These are phyloP conservation scores for Sicyos edulis DNA, from an alignment of 306 rosid species.

Conservation along the genomic window DNA sequence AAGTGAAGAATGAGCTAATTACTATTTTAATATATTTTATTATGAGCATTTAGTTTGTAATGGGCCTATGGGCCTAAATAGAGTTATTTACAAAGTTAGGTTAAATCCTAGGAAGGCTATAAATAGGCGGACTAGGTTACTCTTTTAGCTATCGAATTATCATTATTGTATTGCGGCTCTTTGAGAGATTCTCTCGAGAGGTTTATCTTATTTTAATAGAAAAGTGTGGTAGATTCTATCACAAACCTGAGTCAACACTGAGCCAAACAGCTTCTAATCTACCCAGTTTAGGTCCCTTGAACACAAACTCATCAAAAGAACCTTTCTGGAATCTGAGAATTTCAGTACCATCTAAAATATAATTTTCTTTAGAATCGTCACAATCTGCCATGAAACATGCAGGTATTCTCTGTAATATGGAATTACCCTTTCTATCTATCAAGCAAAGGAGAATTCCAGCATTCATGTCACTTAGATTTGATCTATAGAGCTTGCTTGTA, in stretches of 20 bases:
- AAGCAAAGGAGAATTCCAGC: slow-evolving; percentile 76
- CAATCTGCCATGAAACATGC: slow-evolving; percentile 37
- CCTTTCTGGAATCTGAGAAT: slow-evolving; percentile 63
- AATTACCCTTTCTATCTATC: slow-evolving; percentile 60
- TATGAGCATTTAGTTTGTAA: no score
- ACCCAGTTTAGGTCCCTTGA: slow-evolving; percentile 64
- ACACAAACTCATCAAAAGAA: slow-evolving; percentile 61
- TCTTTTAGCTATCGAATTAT: no score
- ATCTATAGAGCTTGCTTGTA: slow-evolving; percentile 64
- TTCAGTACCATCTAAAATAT: slow-evolving; percentile 26
- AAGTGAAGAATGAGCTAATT: no score
- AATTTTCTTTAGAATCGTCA: slow-evolving; percentile 32
- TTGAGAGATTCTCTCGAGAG: no score
- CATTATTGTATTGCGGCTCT: no score
- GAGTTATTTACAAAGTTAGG: no score
- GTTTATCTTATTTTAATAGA: no score
- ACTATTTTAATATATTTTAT: no score
- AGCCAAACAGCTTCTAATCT: slow-evolving; percentile 67
- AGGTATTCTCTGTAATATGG: slow-evolving; percentile 70
- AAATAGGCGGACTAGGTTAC: no score
- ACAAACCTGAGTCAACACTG: slow-evolving; percentile 58
- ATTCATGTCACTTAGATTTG: slow-evolving; percentile 49
- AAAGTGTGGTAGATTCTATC: no score
- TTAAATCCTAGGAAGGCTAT: no score
- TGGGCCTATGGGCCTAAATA: no score